Evolutionary conservation across 2,329 filamentous ascomycete genomes (phyloP).

Genomic region (Penicillium sp.): DNA sequence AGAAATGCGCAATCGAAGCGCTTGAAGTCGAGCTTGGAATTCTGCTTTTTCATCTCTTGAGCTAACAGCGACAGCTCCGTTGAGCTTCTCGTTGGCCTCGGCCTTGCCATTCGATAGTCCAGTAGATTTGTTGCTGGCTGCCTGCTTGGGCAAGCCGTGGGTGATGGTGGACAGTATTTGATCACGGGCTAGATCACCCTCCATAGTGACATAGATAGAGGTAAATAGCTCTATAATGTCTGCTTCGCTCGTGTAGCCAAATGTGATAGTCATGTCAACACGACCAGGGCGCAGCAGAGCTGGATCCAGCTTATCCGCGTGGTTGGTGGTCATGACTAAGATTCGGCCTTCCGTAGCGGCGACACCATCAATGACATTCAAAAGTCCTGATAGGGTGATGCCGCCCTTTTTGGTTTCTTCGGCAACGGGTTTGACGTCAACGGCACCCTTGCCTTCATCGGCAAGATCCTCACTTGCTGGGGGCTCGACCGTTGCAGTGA

Average conservation of each 20-base stretch:
- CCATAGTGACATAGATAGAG: conserved; percentile 38
- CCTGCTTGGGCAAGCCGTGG: conserved; percentile 3
- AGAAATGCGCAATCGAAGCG: conserved; percentile 22
- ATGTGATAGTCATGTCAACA: conserved; percentile 65
- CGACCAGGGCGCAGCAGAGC: conserved; percentile 67
- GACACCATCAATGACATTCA: conserved; percentile 72
- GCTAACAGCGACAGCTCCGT: background rate
- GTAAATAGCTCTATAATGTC: conserved; percentile 44
- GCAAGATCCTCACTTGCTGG: background rate
- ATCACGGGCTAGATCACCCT: conserved; percentile 29
- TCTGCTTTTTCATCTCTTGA: conserved; percentile 1
- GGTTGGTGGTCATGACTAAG: conserved; percentile 74
- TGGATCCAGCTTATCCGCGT: conserved; percentile 63
- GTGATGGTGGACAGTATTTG: background rate
- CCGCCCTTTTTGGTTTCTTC: conserved; percentile 30
- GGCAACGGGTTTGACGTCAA: conserved; percentile 15
- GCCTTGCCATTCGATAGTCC: conserved; percentile 5
- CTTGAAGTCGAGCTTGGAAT: conserved; percentile 1
- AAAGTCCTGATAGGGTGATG: conserved; percentile 66
- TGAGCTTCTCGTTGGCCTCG: background rate
- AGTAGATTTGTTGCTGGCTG: background rate
- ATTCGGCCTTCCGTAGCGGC: conserved; percentile 69
- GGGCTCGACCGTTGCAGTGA: background rate
- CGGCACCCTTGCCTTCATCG: conserved; percentile 13
- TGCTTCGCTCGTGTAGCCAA: conserved; percentile 44